phyloP scores from a whole-genome alignment of 805 yeast species.

The Suhomyces faveliae region DNA sequence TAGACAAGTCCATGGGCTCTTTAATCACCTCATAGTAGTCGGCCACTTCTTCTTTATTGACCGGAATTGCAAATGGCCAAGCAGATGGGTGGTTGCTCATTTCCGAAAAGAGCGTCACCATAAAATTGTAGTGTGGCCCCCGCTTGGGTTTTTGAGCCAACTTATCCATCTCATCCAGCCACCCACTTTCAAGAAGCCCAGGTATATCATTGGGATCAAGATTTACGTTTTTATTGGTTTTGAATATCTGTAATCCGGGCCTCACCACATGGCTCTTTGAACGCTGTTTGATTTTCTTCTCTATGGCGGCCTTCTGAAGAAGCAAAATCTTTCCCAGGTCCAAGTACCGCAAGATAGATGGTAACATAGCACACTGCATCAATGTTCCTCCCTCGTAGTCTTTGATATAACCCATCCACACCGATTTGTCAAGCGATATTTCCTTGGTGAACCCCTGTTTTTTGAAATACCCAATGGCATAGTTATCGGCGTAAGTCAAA shows the following conservation, averaged over 20 bases:
- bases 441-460: conserved; percentile 98
- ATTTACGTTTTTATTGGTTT: conserved; percentile 40
- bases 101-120: conserved; percentile 86
- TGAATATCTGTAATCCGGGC: conserved; percentile 76
- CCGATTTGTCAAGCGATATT: conserved; percentile 74
- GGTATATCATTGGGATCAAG: conserved; percentile 84
- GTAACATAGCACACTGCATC: conserved; percentile 96
- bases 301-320: conserved; percentile 88
- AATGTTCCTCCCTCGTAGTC: conserved; percentile 99
- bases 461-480: conserved; percentile 97
- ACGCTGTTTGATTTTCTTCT: conserved; percentile 74
- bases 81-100: conserved; percentile 93
- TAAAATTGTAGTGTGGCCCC: conserved; percentile 90
- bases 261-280: conserved; percentile 78
- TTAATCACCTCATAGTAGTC: conserved; percentile 95
- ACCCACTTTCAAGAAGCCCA: conserved; percentile 89
- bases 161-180: conserved; percentile 98
- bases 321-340: conserved; percentile 85
- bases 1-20: conserved; percentile 96
- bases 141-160: conserved; percentile 92
- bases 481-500: conserved; percentile 95
- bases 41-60: conserved; percentile 88
- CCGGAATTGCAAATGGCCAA: conserved; percentile 97
- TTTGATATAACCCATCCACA: conserved; percentile 98
- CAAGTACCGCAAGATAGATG: conserved; percentile 73